These are phyloP conservation scores for Lepidium didymum DNA, from an alignment of 345 rosid species.

Conservation along the genomic window DNA sequence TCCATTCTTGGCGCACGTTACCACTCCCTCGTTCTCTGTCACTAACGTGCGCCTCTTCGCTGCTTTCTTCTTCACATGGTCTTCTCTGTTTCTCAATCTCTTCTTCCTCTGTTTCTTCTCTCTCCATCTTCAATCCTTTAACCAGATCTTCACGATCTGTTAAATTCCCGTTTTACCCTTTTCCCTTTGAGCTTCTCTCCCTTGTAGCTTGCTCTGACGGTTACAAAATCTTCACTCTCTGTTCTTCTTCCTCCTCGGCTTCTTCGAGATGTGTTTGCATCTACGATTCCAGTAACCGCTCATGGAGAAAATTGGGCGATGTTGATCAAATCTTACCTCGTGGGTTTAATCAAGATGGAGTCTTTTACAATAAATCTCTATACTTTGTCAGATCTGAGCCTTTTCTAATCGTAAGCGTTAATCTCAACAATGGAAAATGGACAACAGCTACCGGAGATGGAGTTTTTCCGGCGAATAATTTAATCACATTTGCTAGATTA, in stretches of 20 bases:
- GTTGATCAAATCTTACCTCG: constrained; percentile 36
- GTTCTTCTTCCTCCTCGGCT: constrained; percentile 28
- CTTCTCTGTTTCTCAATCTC: constrained; percentile 62
- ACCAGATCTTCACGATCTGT: constrained; percentile 54
- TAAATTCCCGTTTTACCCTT: constrained; percentile 56
- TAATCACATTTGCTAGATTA: constrained; percentile 60
- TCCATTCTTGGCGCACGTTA: constrained; percentile 49
- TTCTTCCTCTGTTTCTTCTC: constrained; percentile 38
- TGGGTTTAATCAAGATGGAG: constrained; percentile 54
- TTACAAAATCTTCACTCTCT: constrained; percentile 57
- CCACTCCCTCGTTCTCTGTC: constrained; percentile 34
- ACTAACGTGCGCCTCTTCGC: constrained; percentile 23
- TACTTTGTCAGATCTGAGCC: constrained; percentile 64
- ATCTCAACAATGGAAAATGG: constrained; percentile 45
- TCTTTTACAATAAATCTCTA: constrained; percentile 42
- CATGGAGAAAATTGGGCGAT: constrained; percentile 47
- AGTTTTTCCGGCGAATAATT: constrained; percentile 32
- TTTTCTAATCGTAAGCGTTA: constrained; percentile 41
- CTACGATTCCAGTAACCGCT: constrained; percentile 44
- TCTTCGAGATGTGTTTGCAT: constrained; percentile 35
- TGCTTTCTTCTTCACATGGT: constrained; percentile 59
- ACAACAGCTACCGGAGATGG: constrained; percentile 19
- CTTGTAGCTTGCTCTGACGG: constrained; percentile 44
- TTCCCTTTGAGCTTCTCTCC: constrained; percentile 52
- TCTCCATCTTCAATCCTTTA: constrained; percentile 59